phyloP scores from a whole-genome alignment of 805 yeast genomes.

The Clavispora phyllophila region DNA sequence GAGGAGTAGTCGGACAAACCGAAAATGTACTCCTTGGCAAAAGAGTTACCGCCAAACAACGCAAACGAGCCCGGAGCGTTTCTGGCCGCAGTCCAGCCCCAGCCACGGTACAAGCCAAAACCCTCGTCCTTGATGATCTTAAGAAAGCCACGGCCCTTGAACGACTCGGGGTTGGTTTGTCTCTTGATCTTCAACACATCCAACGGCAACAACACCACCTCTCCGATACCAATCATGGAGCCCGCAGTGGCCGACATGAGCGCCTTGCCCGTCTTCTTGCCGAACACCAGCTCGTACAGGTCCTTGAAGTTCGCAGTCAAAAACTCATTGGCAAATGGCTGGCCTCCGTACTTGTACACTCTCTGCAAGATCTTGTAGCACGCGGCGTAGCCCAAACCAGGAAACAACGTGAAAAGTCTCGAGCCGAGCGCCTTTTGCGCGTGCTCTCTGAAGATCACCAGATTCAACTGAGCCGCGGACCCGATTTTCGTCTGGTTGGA shows the following conservation, averaged over 20 bases:
- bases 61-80: constrained; percentile 99
- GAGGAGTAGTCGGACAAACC: constrained; percentile 79
- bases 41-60: constrained; percentile 96
- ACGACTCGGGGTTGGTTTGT: constrained; percentile 99
- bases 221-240: constrained; percentile 95
- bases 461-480: constrained; percentile 62
- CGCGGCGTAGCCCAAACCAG: constrained; percentile 98
- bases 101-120: constrained; percentile 88
- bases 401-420: constrained; percentile 81
- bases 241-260: constrained; percentile 96
- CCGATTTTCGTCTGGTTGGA: constrained; percentile 70
- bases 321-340: constrained; percentile 95
- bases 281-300: constrained; percentile 71
- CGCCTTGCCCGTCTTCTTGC: constrained; percentile 96
- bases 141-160: constrained; percentile 94
- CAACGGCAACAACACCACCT: constrained; percentile 88
- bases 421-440: constrained; percentile 66
- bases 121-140: constrained; percentile 89
- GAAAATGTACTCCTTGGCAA: constrained; percentile 93
- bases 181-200: constrained; percentile 97
- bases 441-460: constrained; percentile 80
- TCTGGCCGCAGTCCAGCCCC: constrained; percentile 99
- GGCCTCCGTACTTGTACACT: constrained; percentile 98
- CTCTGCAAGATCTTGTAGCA: constrained; percentile 94
- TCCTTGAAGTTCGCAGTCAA: constrained; percentile 68